A percentile compares a stretch with the other conserved stretches of the same genome.
These are phyloP conservation scores for Hericium rajendrae DNA, from an alignment of 768 basidiomycete genomes.

Conservation along the genomic window DNA sequence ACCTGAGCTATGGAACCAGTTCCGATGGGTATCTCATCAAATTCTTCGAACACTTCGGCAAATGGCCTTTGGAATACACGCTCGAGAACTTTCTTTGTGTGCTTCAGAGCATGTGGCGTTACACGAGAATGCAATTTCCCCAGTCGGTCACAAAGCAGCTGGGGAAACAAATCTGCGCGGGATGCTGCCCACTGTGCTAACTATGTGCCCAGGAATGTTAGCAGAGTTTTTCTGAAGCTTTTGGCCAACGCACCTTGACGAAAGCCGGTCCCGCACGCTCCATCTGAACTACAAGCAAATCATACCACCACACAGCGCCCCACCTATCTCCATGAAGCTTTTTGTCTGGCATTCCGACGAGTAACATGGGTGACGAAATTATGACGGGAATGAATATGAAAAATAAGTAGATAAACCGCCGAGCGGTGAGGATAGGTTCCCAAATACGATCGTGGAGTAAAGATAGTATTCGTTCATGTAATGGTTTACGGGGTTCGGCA, in stretches of 20 bases:
- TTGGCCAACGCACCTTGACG: slow-evolving; percentile 58
- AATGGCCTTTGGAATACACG: slow-evolving; percentile 77
- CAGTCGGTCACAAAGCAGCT: slow-evolving; percentile 72
- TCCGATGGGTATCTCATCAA: slow-evolving; percentile 84
- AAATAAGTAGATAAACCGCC: slow-evolving; percentile 77
- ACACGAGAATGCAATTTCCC: slow-evolving; percentile 85
- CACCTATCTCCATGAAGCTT: slow-evolving; percentile 66
- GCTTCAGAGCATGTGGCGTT: slow-evolving; percentile 65
- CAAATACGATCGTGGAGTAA: slow-evolving; percentile 53
- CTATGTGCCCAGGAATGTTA: slow-evolving; percentile 27
- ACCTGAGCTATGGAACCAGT: slow-evolving; percentile 97
- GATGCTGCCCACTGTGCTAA: slow-evolving; percentile 98
- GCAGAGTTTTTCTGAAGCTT: not conserved
- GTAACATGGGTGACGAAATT: slow-evolving; percentile 72
- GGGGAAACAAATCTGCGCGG: slow-evolving; percentile 87
- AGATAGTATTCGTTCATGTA: slow-evolving; percentile 32
- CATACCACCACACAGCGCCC: slow-evolving; percentile 98
- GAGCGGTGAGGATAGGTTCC: slow-evolving; percentile 79
- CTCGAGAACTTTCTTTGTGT: slow-evolving; percentile 79
- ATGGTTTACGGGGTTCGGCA: slow-evolving; percentile 45
- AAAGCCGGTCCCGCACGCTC: slow-evolving; percentile 94
- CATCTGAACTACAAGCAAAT: slow-evolving; percentile 82
- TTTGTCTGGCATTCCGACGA: slow-evolving; percentile 49
- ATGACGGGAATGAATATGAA: slow-evolving; percentile 84
- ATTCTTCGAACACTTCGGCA: slow-evolving; percentile 83